phyloP scores from a whole-genome alignment of 2,329 filamentous ascomycete species.

The Fusarium praegraminearum region DNA sequence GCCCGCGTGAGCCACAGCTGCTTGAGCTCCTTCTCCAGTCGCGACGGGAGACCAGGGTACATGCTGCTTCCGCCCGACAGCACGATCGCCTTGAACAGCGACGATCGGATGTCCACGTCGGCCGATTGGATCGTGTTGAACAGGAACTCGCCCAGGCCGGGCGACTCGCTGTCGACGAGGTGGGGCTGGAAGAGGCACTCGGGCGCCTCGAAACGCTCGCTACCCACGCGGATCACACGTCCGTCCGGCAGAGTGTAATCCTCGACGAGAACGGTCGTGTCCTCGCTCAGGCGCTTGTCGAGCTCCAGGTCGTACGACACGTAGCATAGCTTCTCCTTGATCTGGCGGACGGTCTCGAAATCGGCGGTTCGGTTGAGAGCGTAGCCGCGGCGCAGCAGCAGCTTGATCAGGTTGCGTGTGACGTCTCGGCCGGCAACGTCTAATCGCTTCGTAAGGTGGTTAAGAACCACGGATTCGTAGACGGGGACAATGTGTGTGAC shows the following conservation, averaged over 20 bases:
- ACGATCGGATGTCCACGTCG: constrained; percentile 93
- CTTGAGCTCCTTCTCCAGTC: constrained; percentile 98
- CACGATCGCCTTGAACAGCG: constrained; percentile 96
- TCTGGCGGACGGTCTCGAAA: constrained; percentile 98
- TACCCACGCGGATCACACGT: constrained; percentile 94
- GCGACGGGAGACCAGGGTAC: constrained; percentile 95
- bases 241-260: constrained; percentile 98
- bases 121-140: constrained; percentile 99
- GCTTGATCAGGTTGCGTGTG: constrained; percentile 96
- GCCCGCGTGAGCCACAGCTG: constrained; percentile 97
- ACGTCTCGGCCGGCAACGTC: constrained; percentile 98
- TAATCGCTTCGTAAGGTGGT: constrained; percentile 92
- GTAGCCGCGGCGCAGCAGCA: constrained; percentile 93
- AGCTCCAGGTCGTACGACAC: constrained; percentile 98
- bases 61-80: constrained; percentile 97
- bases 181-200: constrained; percentile 99
- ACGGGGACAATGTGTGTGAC: constrained; percentile 99
- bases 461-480: constrained; percentile 97
- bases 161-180: constrained; percentile 96
- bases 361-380: constrained; percentile 98
- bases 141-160: constrained; percentile 94
- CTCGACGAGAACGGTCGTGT: constrained; percentile 96
- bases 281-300: constrained; percentile 95
- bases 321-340: constrained; percentile 99
- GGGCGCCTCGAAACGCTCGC: constrained; percentile 96